Evolutionary conservation across 768 basidiomycete genomes (phyloP), one percentile per base, ranked within the genome.

Genomic region (Strobilomyces echinocephalus): DNA sequence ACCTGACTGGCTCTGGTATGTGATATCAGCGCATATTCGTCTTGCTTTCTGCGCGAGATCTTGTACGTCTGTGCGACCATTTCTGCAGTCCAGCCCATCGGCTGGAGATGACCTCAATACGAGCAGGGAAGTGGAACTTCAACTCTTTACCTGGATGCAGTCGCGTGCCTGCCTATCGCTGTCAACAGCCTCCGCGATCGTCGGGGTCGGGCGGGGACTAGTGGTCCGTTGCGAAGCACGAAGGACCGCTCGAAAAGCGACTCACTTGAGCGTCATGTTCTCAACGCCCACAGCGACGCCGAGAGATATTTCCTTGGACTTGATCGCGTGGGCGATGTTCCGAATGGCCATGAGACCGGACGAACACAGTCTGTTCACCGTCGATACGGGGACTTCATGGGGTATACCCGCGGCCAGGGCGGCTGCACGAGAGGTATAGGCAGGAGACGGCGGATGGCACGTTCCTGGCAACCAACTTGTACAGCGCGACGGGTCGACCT

Each of bases 81-180:
- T 69, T 94, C 91, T 5, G 89, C 89, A 1, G 91, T 94, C 91
- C 91, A 99, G 46, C 93, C 93, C 93, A 94, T 94, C 11, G 90
- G 87, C 87, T 91, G 56, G 14, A 21, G 33, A 24, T 36, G 34
- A 53, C n/a, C 14, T 58, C 45, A 56, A 16, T 26, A 24, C 24
- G 26, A 36, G 41, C 16, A 35, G 34, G 11, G 35, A 3, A 14
- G 2, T 8, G n/a, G 56, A 26, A 36, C 31, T 8, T 28, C 33
- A 1, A 36, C 31, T 14, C 16, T 36, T 26, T 56, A 51, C 87
- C 75, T 88, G 84, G 39, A 87, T 81, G 62, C 85, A 87, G 63
- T 93, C 89, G 63, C 83, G 75, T 26, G 91, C 88, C 66, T 85
- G 72, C 51, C 82, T 42, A 69, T 84, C 64, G 58, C 76, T 73